phyloP scores from a whole-genome alignment of 345 rosid genomes.

The Brassica carinata region DNA sequence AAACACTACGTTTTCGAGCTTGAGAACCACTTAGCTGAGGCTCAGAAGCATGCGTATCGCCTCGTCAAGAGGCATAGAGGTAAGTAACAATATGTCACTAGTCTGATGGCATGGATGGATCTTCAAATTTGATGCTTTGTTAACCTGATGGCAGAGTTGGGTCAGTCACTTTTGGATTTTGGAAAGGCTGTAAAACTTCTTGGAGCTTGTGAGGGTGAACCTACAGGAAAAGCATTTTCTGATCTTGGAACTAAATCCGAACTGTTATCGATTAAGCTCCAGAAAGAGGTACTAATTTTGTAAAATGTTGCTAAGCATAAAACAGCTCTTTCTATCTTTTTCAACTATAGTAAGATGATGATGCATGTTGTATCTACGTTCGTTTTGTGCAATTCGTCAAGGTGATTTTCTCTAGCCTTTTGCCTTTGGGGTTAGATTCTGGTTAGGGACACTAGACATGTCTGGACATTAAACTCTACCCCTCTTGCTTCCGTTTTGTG shows the following conservation, averaged over 20 bases:
- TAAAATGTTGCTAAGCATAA: not conserved
- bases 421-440: not conserved
- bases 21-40: conserved; percentile 92
- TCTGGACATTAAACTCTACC: conserved; percentile 13
- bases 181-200: conserved; percentile 93
- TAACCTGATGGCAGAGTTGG: conserved; percentile 61
- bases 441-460: not conserved
- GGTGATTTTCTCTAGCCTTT: conserved; percentile 45
- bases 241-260: conserved; percentile 94
- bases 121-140: conserved; percentile 8
- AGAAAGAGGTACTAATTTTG: conserved; percentile 66
- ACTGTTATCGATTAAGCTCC: conserved; percentile 66
- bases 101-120: not conserved
- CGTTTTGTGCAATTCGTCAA: conserved; percentile 89
- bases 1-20: conserved; percentile 91
- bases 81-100: conserved; percentile 31
- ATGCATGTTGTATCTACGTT: conserved; percentile 33
- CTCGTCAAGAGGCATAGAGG: conserved; percentile 98
- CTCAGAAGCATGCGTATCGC: conserved; percentile 95
- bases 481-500: conserved; percentile 1
- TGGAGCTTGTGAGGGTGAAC: conserved; percentile 86
- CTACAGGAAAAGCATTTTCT: conserved; percentile 80
- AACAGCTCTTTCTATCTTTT: not conserved
- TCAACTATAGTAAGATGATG: not conserved
- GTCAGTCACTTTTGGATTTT: conserved; percentile 86